phyloP scores from a whole-genome alignment of 306 rosid genomes.

The Delonix regia region DNA sequence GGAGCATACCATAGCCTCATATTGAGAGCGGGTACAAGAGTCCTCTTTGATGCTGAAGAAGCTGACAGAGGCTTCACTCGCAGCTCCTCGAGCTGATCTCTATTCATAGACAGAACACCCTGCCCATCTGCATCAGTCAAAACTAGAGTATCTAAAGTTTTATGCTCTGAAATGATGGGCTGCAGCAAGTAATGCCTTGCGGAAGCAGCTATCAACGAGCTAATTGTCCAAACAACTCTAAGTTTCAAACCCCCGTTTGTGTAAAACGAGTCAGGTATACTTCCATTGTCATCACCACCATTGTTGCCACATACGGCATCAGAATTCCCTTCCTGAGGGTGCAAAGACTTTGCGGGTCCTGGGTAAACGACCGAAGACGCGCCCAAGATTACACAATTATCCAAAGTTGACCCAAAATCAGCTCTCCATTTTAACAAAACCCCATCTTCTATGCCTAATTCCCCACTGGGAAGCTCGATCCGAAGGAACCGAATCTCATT shows the following conservation, averaged over 20 bases:
- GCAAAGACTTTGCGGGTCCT: conserved; percentile 33
- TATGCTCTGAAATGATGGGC: conserved; percentile 90
- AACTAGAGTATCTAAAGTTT: conserved; percentile 75
- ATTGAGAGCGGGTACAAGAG: conserved; percentile 95
- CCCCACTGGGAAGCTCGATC: conserved; percentile 97
- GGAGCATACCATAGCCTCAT: conserved; percentile 99
- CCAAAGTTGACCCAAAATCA: conserved; percentile 89
- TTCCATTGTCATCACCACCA: conserved; percentile 78
- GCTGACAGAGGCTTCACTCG: conserved; percentile 97
- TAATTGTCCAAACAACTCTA: conserved; percentile 95
- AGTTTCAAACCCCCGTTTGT: conserved; percentile 90
- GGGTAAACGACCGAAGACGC: conserved; percentile 75
- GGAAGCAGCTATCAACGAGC: conserved; percentile 93
- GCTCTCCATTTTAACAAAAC: conserved; percentile 95
- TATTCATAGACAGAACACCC: conserved; percentile 88
- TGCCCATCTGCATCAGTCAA: conserved; percentile 94
- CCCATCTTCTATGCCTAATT: conserved; percentile 94
- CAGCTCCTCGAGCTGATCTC: conserved; percentile 95
- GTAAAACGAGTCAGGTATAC: conserved; percentile 96
- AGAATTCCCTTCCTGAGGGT: conserved; percentile 38
- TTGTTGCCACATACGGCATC: conserved; percentile 35
- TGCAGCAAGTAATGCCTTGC: conserved; percentile 93
- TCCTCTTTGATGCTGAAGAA: conserved; percentile 91
- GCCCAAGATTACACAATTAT: conserved; percentile 88
- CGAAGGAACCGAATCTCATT: conserved; percentile 87